Base-by-base conservation (phyloP, 129 eudicot genomes). In the Flaveria sonorensis region DNA sequence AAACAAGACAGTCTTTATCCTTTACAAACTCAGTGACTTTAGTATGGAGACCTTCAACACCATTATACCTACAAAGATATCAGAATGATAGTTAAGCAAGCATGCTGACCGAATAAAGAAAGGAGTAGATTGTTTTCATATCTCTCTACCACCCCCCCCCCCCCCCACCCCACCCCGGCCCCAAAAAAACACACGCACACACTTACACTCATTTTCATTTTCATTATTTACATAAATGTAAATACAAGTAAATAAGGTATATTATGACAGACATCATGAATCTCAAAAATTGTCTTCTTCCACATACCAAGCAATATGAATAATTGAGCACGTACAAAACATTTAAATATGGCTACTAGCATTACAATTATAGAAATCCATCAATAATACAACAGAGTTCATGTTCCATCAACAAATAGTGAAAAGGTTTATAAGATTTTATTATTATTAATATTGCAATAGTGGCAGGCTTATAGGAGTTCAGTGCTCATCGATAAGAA, bases 11-110 rank as follows among this genome's bases (percentile, higher is more conserved):
- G 50, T 89, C 98, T 13, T 83, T 87, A 72, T 89, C 97, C 83
- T 52, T 88, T 26, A 85, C 93, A 77, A 90, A 91, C 83, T 90
- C 97, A 3, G 97, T 93, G 63, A 90, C 98, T 89, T 90, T 83
- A 43, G 88, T 89, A 72, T 93, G 97, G 59, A 90, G 89, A 65
- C 98, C 98, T 69, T 90, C 97, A 86, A 89, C 97, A 56, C 97
- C 97, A 83, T 93, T 93, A 71, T 89, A 93, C 87, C 98, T 93
- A 71, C 78, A 73, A 51, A 10, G 63, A 26, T 47, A 72, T 66
- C 62, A 70, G 45, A 59, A 53, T 18, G 60, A 18, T 6, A 53
- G 10, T 18, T 63, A 79, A 71, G 71, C 9, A 47, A 48, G n/a
- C 14, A 48, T 48, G 53, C 53, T 48, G 72, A 78, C 28, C 36